Percentiles rank a stretch among this genome's conserved stretches.
phyloP scores from a whole-genome alignment of 371 early-diverging fungal genomes.

The Coemansia sp. region DNA sequence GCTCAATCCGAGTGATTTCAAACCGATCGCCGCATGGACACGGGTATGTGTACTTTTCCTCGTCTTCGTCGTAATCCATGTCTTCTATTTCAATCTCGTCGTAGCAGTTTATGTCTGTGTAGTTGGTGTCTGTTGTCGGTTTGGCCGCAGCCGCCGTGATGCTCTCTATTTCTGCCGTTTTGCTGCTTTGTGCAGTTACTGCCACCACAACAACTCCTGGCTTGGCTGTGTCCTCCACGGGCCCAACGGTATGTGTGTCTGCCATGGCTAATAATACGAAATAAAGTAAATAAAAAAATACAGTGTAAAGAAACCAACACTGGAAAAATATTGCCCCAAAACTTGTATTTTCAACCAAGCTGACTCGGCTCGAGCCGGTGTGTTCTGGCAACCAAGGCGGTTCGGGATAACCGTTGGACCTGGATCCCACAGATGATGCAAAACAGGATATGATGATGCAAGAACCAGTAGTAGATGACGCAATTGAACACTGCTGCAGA shows the following conservation, averaged over 20 bases:
- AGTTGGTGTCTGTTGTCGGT: neutral
- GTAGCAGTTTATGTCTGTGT: constrained; percentile 54
- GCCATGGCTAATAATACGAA: neutral
- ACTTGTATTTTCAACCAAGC: neutral
- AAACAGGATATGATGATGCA: constrained; percentile 1
- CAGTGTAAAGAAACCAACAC: neutral
- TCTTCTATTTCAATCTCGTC: constrained; percentile 94
- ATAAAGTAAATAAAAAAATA: neutral
- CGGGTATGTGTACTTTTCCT: constrained; percentile 87
- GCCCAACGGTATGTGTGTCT: neutral
- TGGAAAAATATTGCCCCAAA: neutral
- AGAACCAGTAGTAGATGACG: constrained; percentile 2
- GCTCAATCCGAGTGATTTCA: constrained; percentile 83
- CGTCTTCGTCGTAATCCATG: constrained; percentile 91
- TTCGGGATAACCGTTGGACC: neutral
- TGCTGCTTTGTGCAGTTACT: neutral
- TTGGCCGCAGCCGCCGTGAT: neutral
- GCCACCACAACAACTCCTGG: neutral
- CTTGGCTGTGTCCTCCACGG: neutral
- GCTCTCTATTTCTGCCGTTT: neutral
- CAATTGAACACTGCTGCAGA: neutral
- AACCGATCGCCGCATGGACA: constrained; percentile 99
- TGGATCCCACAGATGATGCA: neutral
- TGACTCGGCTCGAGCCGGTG: constrained; percentile 2
- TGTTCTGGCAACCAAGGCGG: neutral